Conservation (phyloP, 768 basidiomycete species). For the Zangia roseola region DNA sequence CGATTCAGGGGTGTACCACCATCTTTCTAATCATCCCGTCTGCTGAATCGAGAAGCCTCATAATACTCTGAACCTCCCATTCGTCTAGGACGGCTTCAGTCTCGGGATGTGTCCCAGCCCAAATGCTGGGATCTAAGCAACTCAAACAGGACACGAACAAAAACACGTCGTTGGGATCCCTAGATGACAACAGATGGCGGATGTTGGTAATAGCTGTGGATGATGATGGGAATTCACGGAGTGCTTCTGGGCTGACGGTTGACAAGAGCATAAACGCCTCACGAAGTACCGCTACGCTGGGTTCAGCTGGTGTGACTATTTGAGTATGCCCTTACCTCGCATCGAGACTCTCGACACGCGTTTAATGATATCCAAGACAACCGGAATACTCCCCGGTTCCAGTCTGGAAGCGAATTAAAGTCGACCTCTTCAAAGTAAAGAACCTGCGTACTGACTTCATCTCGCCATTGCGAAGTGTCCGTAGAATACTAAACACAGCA, state of each 20-base stretch:
- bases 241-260: conserved; percentile 18
- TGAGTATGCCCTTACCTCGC: conserved; percentile 21
- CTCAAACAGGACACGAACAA: conserved; percentile 65
- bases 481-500: conserved; percentile 16
- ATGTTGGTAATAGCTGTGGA: conserved; percentile 43
- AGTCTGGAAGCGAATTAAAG: conserved; percentile 20
- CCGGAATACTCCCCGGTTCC: conserved; percentile 14
- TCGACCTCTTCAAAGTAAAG: not conserved
- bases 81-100: conserved; percentile 58
- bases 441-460: conserved; percentile 19
- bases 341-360: conserved; percentile 19
- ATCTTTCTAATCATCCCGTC: conserved; percentile 58
- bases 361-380: conserved; percentile 28
- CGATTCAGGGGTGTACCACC: conserved; percentile 37
- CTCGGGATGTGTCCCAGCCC: conserved; percentile 63
- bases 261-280: conserved; percentile 35
- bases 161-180: conserved; percentile 59
- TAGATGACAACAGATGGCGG: conserved; percentile 56
- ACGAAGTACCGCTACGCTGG: conserved; percentile 28
- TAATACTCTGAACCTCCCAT: conserved; percentile 71
- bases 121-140: conserved; percentile 54
- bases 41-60: conserved; percentile 61
- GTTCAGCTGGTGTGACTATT: conserved; percentile 15
- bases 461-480: conserved; percentile 21
- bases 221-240: conserved; percentile 17